These are phyloP conservation scores for Craspedostauros australis DNA, from an alignment of 108 stramenopile species.

Conservation along the genomic window DNA sequence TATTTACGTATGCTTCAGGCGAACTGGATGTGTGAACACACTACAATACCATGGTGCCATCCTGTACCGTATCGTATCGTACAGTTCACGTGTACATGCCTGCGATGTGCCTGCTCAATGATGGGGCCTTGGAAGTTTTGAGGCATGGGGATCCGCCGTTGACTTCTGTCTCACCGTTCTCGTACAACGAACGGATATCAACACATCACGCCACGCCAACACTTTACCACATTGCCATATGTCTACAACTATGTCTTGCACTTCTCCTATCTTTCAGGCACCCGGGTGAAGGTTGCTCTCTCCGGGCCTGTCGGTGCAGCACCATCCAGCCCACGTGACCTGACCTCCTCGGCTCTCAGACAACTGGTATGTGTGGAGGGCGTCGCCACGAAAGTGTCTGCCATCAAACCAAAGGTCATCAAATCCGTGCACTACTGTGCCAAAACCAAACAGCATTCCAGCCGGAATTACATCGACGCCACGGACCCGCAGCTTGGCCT, in stretches of 20 bases:
- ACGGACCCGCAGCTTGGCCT: constrained; percentile 92
- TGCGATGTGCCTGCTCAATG: background rate
- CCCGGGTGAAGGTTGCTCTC: constrained; percentile 63
- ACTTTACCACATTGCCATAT: background rate
- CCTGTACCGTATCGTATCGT: background rate
- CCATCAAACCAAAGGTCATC: constrained; percentile 96
- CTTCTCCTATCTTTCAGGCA: constrained; percentile 1
- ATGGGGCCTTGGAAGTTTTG: background rate
- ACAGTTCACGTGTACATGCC: background rate
- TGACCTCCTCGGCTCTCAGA: constrained; percentile 57
- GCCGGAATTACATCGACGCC: constrained; percentile 90
- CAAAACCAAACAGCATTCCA: constrained; percentile 64
- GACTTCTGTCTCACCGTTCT: background rate
- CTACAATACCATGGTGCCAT: background rate
- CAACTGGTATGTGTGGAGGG: constrained; percentile 96
- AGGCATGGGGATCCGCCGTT: background rate
- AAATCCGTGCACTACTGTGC: constrained; percentile 96
- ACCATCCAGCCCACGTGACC: constrained; percentile 62
- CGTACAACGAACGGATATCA: background rate
- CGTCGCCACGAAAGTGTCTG: constrained; percentile 94
- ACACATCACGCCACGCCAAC: background rate
- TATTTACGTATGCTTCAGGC: too few species aligned
- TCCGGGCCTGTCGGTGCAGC: constrained; percentile 56
- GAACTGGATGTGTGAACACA: too few species aligned
- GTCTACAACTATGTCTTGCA: background rate